phyloP scores from a whole-genome alignment of 164 flowering plant species.

The Liriodendron chinense region DNA sequence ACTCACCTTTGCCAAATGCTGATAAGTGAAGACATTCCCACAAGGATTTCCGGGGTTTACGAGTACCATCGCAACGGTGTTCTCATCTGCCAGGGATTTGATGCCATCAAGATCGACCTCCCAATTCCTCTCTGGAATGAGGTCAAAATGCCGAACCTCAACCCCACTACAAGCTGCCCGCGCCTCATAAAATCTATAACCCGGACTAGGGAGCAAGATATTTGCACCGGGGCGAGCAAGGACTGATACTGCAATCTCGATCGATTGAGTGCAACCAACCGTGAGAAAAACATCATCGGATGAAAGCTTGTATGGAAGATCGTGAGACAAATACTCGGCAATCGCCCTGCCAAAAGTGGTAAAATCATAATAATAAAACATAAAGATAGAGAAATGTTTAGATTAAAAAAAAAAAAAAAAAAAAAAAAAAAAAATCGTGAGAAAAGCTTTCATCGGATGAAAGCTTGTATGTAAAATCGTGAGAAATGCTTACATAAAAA shows the following conservation, averaged over 20 bases:
- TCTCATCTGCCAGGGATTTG: constrained; percentile 71
- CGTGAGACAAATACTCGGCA: too few relatives aligned
- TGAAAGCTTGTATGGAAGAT: too few relatives aligned
- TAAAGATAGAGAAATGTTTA: too few relatives aligned
- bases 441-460: too few relatives aligned
- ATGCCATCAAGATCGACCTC: constrained; percentile 77
- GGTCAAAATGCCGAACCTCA: constrained; percentile 73
- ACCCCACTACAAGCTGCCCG: constrained; percentile 54
- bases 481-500: too few relatives aligned
- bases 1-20: constrained; percentile 71
- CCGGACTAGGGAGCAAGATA: constrained; percentile 85
- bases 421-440: too few relatives aligned
- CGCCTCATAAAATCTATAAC: constrained; percentile 80
- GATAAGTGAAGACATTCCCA: constrained; percentile 70
- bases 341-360: too few relatives aligned
- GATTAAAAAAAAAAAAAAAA: too few relatives aligned
- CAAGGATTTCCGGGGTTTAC: constrained; percentile 97
- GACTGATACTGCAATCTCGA: constrained; percentile 61
- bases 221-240: constrained; percentile 80
- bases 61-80: constrained; percentile 82
- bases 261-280: constrained; percentile 87
- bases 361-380: too few relatives aligned
- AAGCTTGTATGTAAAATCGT: too few relatives aligned
- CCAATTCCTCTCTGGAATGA: constrained; percentile 78
- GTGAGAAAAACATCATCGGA: constrained; percentile 28